Evolutionary conservation across 768 basidiomycete species (phyloP).

Genomic region (Leccinum arenicola): DNA sequence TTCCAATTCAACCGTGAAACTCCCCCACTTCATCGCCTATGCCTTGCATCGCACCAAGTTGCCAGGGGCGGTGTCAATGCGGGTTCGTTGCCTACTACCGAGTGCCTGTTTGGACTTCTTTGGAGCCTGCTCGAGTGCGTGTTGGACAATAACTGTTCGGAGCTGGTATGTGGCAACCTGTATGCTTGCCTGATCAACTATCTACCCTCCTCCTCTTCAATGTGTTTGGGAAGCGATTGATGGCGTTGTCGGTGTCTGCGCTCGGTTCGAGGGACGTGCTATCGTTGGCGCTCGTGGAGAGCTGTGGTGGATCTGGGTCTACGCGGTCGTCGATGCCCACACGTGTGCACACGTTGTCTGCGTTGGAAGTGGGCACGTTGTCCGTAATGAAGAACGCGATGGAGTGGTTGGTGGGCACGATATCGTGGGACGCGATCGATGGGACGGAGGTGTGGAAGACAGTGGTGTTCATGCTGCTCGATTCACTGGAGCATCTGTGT

Average conservation of each 20-base stretch:
- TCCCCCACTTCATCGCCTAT: no score
- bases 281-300: constrained; percentile 36
- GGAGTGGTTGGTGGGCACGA: constrained; percentile 72
- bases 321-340: constrained; percentile 14
- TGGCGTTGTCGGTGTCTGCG: constrained; percentile 34
- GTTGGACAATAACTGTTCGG: no score
- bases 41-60: no score
- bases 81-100: no score
- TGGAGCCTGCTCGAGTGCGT: no score
- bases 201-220: constrained; percentile 30
- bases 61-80: no score
- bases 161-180: no score
- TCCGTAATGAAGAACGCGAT: constrained; percentile 61
- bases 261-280: constrained; percentile 40
- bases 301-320: constrained; percentile 25
- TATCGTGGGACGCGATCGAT: constrained; percentile 42
- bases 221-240: constrained; percentile 22
- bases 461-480: constrained; percentile 87
- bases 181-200: no score
- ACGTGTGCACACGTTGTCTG: neutral
- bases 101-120: no score
- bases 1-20: no score
- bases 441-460: constrained; percentile 98
- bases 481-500: constrained; percentile 73
- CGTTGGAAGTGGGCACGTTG: constrained; percentile 53